Evolutionary conservation across 441 rosid genomes (phyloP).

Genomic region (Manihot esculenta): DNA sequence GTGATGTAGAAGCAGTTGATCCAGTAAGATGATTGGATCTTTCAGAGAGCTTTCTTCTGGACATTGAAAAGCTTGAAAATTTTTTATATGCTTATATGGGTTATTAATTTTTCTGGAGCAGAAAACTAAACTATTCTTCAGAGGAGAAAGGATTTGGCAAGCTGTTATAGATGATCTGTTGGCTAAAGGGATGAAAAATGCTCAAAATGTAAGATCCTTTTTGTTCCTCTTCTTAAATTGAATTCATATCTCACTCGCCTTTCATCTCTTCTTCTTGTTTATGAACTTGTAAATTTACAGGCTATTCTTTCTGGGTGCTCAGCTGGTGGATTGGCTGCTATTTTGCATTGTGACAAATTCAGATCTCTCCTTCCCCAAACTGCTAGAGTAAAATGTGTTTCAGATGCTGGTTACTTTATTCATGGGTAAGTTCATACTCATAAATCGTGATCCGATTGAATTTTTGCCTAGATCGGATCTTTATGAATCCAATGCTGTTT

Average conservation of each 20-base stretch:
- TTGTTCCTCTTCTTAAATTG: background rate
- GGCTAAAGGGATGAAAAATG: slow-evolving; percentile 79
- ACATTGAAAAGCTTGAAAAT: background rate
- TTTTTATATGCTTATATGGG: background rate
- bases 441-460: too few species aligned
- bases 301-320: slow-evolving; percentile 97
- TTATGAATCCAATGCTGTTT: too few species aligned
- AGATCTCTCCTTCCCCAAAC: slow-evolving; percentile 61
- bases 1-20: slow-evolving; percentile 76
- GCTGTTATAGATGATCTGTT: slow-evolving; percentile 79
- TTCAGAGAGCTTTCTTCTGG: background rate
- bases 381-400: slow-evolving; percentile 88
- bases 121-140: slow-evolving; percentile 76
- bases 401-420: slow-evolving; percentile 94
- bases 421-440: slow-evolving; percentile 52
- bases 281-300: slow-evolving; percentile 30
- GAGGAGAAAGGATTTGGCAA: slow-evolving; percentile 87
- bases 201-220: slow-evolving; percentile 53
- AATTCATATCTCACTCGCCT: background rate
- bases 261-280: background rate
- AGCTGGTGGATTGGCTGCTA: slow-evolving; percentile 91
- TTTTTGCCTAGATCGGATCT: too few species aligned
- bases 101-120: slow-evolving; percentile 38
- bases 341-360: slow-evolving; percentile 89
- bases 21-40: slow-evolving; percentile 47